Percentiles rank a stretch among this genome's conserved stretches.
These are phyloP conservation scores for Metarhizium robertsii DNA, from an alignment of 2,329 filamentous ascomycete genomes.

Conservation along the genomic window DNA sequence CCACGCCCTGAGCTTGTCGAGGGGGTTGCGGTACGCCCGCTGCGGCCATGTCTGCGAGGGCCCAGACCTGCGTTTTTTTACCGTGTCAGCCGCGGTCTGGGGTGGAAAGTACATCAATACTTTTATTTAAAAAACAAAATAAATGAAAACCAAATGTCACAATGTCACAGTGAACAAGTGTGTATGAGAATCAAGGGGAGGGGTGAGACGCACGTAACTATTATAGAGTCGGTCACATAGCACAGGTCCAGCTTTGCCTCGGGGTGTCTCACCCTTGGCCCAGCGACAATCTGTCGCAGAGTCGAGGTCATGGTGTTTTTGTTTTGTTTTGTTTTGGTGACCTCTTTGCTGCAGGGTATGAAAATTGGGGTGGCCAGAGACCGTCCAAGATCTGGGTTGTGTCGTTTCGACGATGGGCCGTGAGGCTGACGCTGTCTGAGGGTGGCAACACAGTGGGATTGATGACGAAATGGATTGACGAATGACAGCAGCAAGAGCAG, in stretches of 20 bases:
- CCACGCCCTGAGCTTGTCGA: conserved; percentile 78
- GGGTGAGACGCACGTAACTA: conserved; percentile 41
- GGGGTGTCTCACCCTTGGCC: conserved; percentile 72
- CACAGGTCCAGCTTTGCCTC: conserved; percentile 89
- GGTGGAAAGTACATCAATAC: too few relatives aligned
- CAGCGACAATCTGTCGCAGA: conserved; percentile 83
- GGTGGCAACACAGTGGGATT: too few relatives aligned
- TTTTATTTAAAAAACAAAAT: too few relatives aligned
- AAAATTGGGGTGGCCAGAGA: too few relatives aligned
- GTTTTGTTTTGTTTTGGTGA: too few relatives aligned
- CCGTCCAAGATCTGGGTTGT: background rate
- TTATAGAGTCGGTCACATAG: conserved; percentile 81
- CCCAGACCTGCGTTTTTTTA: conserved; percentile 55
- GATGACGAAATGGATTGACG: background rate
- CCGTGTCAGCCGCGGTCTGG: background rate
- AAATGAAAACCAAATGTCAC: too few relatives aligned
- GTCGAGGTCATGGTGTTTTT: conserved; percentile 53
- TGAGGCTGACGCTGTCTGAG: background rate
- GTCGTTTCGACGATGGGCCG: background rate
- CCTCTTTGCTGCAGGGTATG: too few relatives aligned
- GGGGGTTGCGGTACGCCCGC: conserved; percentile 86
- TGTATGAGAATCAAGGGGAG: background rate
- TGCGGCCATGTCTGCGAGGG: conserved; percentile 85
- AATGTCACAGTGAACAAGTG: background rate
- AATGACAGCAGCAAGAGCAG: background rate